Evolutionary conservation across 495 filamentous ascomycete genomes (phyloP), one percentile per base, ranked within the genome.

Genomic region (Penicillium taxi): DNA sequence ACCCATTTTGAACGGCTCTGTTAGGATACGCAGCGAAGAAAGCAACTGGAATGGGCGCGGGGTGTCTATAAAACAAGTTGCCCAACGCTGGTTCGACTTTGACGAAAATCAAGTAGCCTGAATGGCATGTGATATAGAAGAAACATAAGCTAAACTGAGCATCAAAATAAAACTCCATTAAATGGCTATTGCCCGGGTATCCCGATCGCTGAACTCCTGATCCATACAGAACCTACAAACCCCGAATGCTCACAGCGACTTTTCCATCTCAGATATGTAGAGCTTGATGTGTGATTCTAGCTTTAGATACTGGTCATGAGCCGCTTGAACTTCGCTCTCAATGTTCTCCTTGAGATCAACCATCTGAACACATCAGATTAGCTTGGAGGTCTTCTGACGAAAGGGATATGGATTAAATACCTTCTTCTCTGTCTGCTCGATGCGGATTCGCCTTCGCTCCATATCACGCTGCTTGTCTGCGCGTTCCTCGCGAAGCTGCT

Each of bases 401-500:
- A n/a, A n/a, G n/a, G n/a, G n/a, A n/a, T n/a, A 11, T 9, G 5
- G 2, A 25, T 35, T 30, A 51, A 70, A 43, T 73, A 89, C 88
- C 84, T 96, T 95, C 70, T 94, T 96, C 76, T 96, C 91, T 21
- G 85, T 95, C 69, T 94, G 87, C 66, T 96, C 90, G 43, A 96
- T 96, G 35, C 87, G 65, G 7, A 96, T 86, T 45, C 86, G 76
- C 58, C 88, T 73, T 53, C 77, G 75, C 67, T 98, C 91, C 66
- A 96, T 91, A 55, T 96, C 91, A 14, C 80, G 75, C 23, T 81
- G 80, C 63, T 90, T 90, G 34, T 86, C 86, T 0, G 72, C 70
- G 44, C 86, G 72, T 69, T 98, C 93, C 42, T 91, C 84, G 0
- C 80, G 83, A 35, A 96, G 60, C 47, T 78, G 73, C 52, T 76